Evolutionary conservation across 2,329 filamentous ascomycete genomes (phyloP), one percentile per base, ranked within the genome.

Genomic region (Calonectria henricotiae): DNA sequence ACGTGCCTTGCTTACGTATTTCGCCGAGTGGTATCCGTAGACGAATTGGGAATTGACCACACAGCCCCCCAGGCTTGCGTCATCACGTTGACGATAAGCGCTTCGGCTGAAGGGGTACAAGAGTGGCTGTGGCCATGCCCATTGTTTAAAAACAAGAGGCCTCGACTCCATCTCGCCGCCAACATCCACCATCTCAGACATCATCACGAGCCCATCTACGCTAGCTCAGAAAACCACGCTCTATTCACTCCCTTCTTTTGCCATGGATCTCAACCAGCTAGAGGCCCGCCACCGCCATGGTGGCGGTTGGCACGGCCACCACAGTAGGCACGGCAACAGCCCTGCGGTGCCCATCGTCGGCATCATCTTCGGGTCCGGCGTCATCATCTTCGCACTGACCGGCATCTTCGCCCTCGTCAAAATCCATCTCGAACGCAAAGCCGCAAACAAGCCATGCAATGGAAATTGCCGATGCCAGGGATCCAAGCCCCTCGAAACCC

Each of bases 381-480:
- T 46, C 20, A 12, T 46, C 43, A 46, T n/a, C n/a, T 20, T 46
- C 9, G n/a, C n/a, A 4, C 43, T 46, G 4, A 9, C 43, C n/a
- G n/a, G 8, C 43, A 23, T 46, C n/a, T 46, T 46, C 5, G 11
- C 8, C 43, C 43, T 46, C 11, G n/a, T 46, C n/a, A 46, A 46
- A 5, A 11, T 20, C n/a, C 43, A 46, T 12, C 43, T 46, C 43
- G 8, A 46, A 2, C 43, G 43, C n/a, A 46, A 46, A 8, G n/a
- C n/a, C 8, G n/a, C 20, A 20, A 46, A 46, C 43, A 17, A n/a
- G 7, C 7, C 43, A n/a, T 46, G 43, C 43, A 46, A 46, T 11
- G n/a, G 43, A 46, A 46, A 46, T n/a, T 46, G 43, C 20, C 43
- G n/a, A 46, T 46, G 43, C 43, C 23, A 46, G 43, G 43, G 43